Evolutionary conservation across 768 basidiomycete species (phyloP).

Genomic region (Mycena kentingensis): DNA sequence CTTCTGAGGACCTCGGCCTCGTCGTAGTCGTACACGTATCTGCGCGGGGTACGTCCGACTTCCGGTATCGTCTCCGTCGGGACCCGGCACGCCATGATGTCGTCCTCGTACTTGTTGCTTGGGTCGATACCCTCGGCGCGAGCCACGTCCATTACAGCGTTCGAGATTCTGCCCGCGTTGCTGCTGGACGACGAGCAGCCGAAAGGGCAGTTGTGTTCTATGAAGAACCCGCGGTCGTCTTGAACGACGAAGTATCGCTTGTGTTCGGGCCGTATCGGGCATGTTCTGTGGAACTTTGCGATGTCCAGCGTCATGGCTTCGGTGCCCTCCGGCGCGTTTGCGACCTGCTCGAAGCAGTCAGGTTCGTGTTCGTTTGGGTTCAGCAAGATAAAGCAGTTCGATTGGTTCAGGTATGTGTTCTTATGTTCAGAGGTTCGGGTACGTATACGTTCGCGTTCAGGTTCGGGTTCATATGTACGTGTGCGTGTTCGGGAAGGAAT

Average conservation of each 20-base stretch:
- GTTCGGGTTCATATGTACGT: no score
- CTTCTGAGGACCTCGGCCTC: neutral
- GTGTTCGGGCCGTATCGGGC: conserved; percentile 17
- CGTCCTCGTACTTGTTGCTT: conserved; percentile 34
- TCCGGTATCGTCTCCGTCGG: neutral
- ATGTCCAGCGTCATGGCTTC: conserved; percentile 10
- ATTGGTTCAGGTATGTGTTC: no score
- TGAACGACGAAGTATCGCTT: conserved; percentile 22
- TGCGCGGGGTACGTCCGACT: conserved; percentile 7
- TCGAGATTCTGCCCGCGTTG: conserved; percentile 16
- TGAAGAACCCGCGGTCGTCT: conserved; percentile 13
- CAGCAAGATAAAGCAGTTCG: no score
- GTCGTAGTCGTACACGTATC: neutral
- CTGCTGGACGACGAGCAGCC: conserved; percentile 27
- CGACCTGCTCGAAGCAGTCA: no score
- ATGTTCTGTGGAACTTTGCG: conserved; percentile 17
- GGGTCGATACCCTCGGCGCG: conserved; percentile 24
- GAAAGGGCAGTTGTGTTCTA: conserved; percentile 25
- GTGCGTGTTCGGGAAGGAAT: no score
- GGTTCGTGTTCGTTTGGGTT: no score
- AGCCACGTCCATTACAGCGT: conserved; percentile 25
- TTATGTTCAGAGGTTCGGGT: no score
- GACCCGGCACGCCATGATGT: conserved; percentile 26
- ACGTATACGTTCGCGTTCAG: no score
- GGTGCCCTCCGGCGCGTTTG: neutral